Evolutionary conservation across 2,329 filamentous ascomycete genomes (phyloP), one percentile per base, ranked within the genome.

Genomic region (Claviceps citrina): DNA sequence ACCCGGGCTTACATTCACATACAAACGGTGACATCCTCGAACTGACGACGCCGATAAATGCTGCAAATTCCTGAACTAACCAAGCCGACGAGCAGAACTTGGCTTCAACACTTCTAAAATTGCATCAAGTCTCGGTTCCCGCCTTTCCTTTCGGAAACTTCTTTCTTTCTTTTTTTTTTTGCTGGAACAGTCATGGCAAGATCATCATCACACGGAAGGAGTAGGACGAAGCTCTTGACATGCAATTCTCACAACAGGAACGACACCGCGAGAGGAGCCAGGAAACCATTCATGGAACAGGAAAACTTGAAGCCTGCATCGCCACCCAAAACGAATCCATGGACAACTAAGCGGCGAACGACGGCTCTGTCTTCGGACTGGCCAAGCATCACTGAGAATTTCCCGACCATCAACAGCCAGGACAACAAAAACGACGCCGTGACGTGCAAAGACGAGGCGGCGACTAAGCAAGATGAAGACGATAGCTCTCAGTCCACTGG

Each of bases 301-400:
- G n/a, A n/a, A n/a, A n/a, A n/a, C 10, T 44, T 59, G 13, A 52
- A 48, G 20, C 57, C 56, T 26, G 56, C 57, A 4, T 58, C 55
- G 3, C 56, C 56, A 6, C 57, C 57, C 5, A 56, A 51, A 34
- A 45, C 45, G 5, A 60, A 57, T 41, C 57, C 57, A 22, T 60
- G 57, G 57, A 42, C 38, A 41, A 26, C 40, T 18, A 22, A 33
- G 19, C 24, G 30, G 42, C 19, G 15, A 20, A n/a, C 36, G 9
- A n/a, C 34, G 30, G 12, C 20, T 26, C 10, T 41, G 28, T 16
- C 22, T n/a, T 4, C 31, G 41, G 31, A 41, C 26, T 34, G 40
- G 43, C 37, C 36, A 13, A 28, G 30, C 7, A 27, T 39, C 26
- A 41, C 35, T 6, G 20, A 36, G 12, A 36, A 39, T 22, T 39